Conservation (phyloP, 805 yeast genomes). For the Hanseniaspora hatyaiensis region DNA sequence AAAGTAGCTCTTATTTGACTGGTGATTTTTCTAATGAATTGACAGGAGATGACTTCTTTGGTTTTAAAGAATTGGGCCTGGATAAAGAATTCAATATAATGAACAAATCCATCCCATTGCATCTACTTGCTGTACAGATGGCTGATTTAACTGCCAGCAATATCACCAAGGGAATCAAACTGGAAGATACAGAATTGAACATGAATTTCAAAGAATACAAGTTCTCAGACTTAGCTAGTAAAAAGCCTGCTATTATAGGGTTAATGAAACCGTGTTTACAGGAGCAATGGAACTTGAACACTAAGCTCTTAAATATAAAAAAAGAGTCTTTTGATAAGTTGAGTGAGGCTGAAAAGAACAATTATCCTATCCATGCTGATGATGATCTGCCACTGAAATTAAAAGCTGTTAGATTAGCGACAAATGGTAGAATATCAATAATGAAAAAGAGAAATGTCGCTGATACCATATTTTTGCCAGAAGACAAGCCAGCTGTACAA, state of each 20-base stretch:
- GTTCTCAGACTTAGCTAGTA: constrained; percentile 35
- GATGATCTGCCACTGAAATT: constrained; percentile 75
- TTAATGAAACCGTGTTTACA: constrained; percentile 46
- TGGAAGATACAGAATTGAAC: constrained; percentile 55
- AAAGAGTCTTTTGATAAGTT: constrained; percentile 26
- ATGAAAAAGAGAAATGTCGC: constrained; percentile 52
- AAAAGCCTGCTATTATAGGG: constrained; percentile 32
- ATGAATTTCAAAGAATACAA: constrained; percentile 41
- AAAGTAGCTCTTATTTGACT: constrained; percentile 83
- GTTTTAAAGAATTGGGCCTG: constrained; percentile 84
- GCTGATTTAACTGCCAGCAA: constrained; percentile 63
- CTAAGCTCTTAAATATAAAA: constrained; percentile 27
- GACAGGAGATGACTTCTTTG: constrained; percentile 91
- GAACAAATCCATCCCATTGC: constrained; percentile 79
- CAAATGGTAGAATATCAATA: constrained; percentile 71
- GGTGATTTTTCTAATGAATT: constrained; percentile 90
- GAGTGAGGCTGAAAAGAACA: constrained; percentile 26
- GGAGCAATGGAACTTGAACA: constrained; percentile 34
- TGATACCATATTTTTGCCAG: constrained; percentile 43
- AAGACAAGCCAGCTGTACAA: constrained; percentile 16
- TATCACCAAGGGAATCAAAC: constrained; percentile 39
- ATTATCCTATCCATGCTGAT: constrained; percentile 61
- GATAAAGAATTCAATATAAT: constrained; percentile 83
- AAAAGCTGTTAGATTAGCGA: constrained; percentile 68
- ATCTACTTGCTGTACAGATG: constrained; percentile 42